These are phyloP conservation scores for Ogataea polymorpha DNA, from an alignment of 805 yeast genomes.

Conservation along the genomic window DNA sequence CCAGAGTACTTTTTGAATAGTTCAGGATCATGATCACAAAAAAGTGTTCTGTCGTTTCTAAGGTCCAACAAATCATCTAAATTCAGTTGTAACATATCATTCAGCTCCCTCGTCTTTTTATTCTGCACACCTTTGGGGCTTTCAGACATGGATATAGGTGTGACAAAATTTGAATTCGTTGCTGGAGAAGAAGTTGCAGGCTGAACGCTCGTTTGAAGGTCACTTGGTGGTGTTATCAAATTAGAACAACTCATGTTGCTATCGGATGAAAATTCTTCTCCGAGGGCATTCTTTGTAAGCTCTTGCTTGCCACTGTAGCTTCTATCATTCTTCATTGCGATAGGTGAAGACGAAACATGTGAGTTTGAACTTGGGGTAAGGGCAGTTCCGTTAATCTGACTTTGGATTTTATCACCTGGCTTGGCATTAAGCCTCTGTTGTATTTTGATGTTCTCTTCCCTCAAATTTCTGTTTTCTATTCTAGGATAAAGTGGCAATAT, in stretches of 20 bases:
- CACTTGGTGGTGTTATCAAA: constrained; percentile 29
- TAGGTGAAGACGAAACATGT: constrained; percentile 16
- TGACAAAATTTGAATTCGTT: constrained; percentile 1
- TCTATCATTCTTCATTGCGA: constrained; percentile 1
- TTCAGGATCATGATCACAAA: constrained; percentile 23
- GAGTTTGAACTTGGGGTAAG: constrained; percentile 22
- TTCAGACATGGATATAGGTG: constrained; percentile 26
- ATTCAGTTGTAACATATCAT: constrained; percentile 16
- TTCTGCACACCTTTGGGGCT: constrained; percentile 15
- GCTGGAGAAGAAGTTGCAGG: constrained; percentile 4
- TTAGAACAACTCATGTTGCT: constrained; percentile 1
- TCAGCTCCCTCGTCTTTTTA: constrained; percentile 4
- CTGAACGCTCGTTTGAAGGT: constrained; percentile 7
- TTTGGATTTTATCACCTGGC: background rate
- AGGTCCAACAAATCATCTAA: constrained; percentile 27
- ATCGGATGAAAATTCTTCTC: background rate
- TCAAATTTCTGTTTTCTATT: constrained; percentile 30
- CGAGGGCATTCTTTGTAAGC: background rate
- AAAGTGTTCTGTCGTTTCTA: constrained; percentile 23
- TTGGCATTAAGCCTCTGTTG: constrained; percentile 1
- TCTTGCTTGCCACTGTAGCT: background rate
- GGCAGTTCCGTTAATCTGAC: constrained; percentile 2
- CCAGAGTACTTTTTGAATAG: constrained; percentile 17
- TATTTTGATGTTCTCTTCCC: constrained; percentile 28
- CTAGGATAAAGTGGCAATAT: constrained; percentile 34